phyloP scores from a whole-genome alignment of 2,329 filamentous ascomycete genomes.

The Grosmannia huntii region DNA sequence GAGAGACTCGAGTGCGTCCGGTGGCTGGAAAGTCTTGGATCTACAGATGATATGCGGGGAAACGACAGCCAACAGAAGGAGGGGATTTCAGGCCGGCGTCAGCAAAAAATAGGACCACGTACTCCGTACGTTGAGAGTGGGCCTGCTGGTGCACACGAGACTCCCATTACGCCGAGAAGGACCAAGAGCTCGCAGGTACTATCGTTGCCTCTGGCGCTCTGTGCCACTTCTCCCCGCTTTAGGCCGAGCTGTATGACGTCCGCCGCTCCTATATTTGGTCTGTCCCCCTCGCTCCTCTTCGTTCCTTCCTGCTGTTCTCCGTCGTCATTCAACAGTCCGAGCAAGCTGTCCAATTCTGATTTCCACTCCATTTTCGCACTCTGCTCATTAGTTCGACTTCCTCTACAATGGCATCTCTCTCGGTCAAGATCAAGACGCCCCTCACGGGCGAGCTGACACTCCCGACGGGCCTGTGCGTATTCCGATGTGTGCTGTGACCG shows the following conservation, averaged over 20 bases:
- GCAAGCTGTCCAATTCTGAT: neutral
- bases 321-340: neutral
- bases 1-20: neutral
- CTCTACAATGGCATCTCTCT: slow-evolving; percentile 18
- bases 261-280: neutral
- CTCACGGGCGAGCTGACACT: slow-evolving; percentile 46
- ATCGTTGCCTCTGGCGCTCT: neutral
- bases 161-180: neutral
- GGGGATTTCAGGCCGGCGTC: neutral
- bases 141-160: neutral
- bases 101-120: neutral
- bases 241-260: neutral
- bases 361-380: neutral
- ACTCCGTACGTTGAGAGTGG: neutral
- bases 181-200: neutral
- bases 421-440: slow-evolving; percentile 54
- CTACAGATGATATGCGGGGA: neutral
- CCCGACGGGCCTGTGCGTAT: slow-evolving; percentile 47
- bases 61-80: neutral
- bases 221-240: neutral
- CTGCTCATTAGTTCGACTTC: neutral
- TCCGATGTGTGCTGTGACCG: no score
- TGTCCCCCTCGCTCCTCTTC: neutral
- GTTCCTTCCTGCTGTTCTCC: neutral
- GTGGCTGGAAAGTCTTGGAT: neutral